phyloP scores from a whole-genome alignment of 768 basidiomycete genomes.

The Auriscalpium vulgare region DNA sequence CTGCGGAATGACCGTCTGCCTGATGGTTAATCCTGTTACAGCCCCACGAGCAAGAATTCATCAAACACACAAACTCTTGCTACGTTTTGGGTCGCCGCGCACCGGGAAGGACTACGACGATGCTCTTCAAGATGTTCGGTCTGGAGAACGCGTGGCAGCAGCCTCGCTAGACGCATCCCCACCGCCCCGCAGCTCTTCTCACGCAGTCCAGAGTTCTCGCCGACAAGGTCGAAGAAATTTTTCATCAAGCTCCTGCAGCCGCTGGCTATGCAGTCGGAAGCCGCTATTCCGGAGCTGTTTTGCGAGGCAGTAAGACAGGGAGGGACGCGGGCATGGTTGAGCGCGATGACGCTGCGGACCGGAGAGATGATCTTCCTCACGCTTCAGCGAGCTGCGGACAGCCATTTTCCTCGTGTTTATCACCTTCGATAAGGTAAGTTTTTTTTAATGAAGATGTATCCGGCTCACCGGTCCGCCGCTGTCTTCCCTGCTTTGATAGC shows the following conservation, averaged over 20 bases:
- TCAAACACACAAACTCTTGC: slow-evolving; percentile 8
- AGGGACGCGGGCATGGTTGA: slow-evolving; percentile 26
- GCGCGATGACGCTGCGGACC: slow-evolving; percentile 34
- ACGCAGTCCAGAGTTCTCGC: slow-evolving; percentile 63
- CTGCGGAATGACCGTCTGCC: neutral
- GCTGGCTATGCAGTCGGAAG: slow-evolving; percentile 26
- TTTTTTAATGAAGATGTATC: neutral
- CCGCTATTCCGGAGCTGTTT: slow-evolving; percentile 31
- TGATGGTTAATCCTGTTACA: neutral
- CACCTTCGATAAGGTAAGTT: slow-evolving; percentile 53
- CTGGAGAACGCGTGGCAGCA: slow-evolving; percentile 50
- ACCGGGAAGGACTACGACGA: slow-evolving; percentile 75
- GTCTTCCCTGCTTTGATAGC: slow-evolving; percentile 40
- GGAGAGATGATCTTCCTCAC: slow-evolving; percentile 39
- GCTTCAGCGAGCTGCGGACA: slow-evolving; percentile 48
- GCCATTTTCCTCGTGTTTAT: slow-evolving; percentile 68
- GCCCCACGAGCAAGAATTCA: slow-evolving; percentile 5
- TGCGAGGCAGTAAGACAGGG: slow-evolving; percentile 4
- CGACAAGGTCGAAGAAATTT: slow-evolving; percentile 59
- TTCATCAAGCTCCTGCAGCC: slow-evolving; percentile 45
- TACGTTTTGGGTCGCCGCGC: slow-evolving; percentile 41
- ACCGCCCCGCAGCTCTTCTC: slow-evolving; percentile 46
- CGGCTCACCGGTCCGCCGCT: slow-evolving; percentile 26
- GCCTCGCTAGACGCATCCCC: slow-evolving; percentile 32
- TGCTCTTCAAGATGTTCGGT: slow-evolving; percentile 69